Evolutionary conservation across 2,329 filamentous ascomycete genomes (phyloP).

Genomic region (Talaromyces funiculosus): DNA sequence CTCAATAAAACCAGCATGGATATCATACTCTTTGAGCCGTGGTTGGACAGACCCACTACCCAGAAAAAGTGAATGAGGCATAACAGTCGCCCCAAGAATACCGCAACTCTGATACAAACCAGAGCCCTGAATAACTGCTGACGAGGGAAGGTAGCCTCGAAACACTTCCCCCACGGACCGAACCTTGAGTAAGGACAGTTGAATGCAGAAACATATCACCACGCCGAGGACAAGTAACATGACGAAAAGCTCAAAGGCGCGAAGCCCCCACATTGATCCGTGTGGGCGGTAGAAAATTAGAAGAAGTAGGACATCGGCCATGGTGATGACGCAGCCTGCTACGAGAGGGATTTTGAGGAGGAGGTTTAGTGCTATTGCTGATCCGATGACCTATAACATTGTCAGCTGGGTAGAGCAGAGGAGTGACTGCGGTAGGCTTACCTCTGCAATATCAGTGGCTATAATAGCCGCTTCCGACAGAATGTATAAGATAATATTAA

Average conservation of each 20-base stretch:
- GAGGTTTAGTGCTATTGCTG: constrained; percentile 52
- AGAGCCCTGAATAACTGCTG: constrained; percentile 47
- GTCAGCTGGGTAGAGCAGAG: neutral
- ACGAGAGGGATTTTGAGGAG: constrained; percentile 50
- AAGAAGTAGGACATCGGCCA: constrained; percentile 52
- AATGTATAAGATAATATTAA: constrained; percentile 57
- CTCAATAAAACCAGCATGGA: constrained; percentile 33
- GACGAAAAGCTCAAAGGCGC: constrained; percentile 52
- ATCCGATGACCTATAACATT: constrained; percentile 49
- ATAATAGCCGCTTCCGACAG: constrained; percentile 64
- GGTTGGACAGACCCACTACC: constrained; percentile 53
- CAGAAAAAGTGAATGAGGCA: constrained; percentile 57
- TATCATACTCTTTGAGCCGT: constrained; percentile 46
- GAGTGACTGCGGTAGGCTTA: constrained; percentile 21
- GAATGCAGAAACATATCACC: constrained; percentile 53
- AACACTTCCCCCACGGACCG: constrained; percentile 50
- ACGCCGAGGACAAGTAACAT: constrained; percentile 51
- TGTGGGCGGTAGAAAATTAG: constrained; percentile 52
- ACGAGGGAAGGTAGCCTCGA: constrained; percentile 50
- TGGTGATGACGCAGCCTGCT: constrained; percentile 52
- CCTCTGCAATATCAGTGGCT: constrained; percentile 66
- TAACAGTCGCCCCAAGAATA: constrained; percentile 51
- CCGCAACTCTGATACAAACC: constrained; percentile 52
- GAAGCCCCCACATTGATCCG: constrained; percentile 47
- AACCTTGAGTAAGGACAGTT: constrained; percentile 48